Evolutionary conservation across 192 early-diverging fungal genomes (phyloP).

Genomic region (Rhizophlyctis rosea): DNA sequence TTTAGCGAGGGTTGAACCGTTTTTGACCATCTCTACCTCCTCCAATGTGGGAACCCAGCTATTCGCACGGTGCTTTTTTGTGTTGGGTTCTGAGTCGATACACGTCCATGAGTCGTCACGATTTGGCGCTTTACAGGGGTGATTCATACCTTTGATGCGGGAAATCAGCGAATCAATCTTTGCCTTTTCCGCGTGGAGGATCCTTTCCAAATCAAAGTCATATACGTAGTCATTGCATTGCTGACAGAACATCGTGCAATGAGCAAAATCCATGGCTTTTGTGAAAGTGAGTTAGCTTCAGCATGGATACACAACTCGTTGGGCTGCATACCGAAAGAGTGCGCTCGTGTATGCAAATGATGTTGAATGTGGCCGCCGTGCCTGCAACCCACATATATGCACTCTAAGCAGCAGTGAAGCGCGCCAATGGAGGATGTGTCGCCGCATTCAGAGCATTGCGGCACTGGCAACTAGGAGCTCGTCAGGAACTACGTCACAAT

Average conservation of each 20-base stretch:
- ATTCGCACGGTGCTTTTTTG: constrained; percentile 38
- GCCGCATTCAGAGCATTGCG: constrained; percentile 28
- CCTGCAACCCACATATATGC: constrained; percentile 79
- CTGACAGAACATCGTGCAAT: constrained; percentile 65
- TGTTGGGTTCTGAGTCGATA: constrained; percentile 43
- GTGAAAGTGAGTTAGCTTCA: constrained; percentile 14
- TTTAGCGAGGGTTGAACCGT: constrained; percentile 34
- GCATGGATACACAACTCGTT: constrained; percentile 14
- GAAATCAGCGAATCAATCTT: constrained; percentile 46
- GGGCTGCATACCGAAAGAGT: constrained; percentile 50
- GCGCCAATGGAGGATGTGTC: constrained; percentile 36
- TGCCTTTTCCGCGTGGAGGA: constrained; percentile 37
- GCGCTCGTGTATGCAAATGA: constrained; percentile 48
- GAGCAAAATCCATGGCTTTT: constrained; percentile 73
- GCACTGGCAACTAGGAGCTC: constrained; percentile 21
- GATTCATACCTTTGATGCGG: constrained; percentile 50
- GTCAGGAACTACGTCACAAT: too few species aligned
- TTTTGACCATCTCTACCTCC: constrained; percentile 52
- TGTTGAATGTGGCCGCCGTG: constrained; percentile 50
- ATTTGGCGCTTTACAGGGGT: neutral
- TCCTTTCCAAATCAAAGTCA: constrained; percentile 66
- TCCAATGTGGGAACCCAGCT: constrained; percentile 59
- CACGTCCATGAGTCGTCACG: neutral
- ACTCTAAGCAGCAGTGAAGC: constrained; percentile 82
- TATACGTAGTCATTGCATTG: constrained; percentile 83